Evolutionary conservation across 2,329 filamentous ascomycete species (phyloP).

Genomic region (Magnaporthiopsis rhizophila): DNA sequence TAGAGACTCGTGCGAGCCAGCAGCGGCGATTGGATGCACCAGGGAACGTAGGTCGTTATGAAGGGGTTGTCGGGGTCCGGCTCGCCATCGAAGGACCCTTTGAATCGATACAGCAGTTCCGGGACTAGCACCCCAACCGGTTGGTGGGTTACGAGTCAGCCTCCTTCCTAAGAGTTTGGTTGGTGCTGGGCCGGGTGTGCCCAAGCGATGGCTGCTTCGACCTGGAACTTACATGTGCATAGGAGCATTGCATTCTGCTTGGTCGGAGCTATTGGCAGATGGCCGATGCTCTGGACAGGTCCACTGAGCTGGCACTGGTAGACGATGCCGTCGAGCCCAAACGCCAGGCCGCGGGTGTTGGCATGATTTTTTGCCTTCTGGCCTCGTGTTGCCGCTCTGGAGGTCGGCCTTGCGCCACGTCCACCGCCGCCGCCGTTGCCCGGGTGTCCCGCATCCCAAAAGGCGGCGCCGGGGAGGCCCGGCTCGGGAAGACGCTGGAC

Average conservation of each 20-base stretch:
- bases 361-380: no score
- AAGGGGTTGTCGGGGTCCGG: slow-evolving; percentile 33
- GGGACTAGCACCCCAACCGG: slow-evolving; percentile 24
- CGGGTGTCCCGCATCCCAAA: background rate
- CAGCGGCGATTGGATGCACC: slow-evolving; percentile 35
- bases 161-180: background rate
- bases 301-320: slow-evolving; percentile 13
- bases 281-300: slow-evolving; percentile 12
- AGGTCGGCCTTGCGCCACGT: background rate
- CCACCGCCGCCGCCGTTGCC: background rate
- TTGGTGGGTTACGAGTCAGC: background rate
- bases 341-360: slow-evolving; percentile 4
- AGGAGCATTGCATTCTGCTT: slow-evolving; percentile 16
- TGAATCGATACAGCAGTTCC: slow-evolving; percentile 37
- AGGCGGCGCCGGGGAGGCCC: background rate
- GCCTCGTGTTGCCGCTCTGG: background rate
- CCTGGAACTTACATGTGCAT: slow-evolving; percentile 13
- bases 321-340: slow-evolving; percentile 12
- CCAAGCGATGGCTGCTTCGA: background rate
- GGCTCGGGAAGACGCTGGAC: background rate
- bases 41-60: slow-evolving; percentile 35
- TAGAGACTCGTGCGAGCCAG: slow-evolving; percentile 37
- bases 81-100: slow-evolving; percentile 37
- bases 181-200: background rate
- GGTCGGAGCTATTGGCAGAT: slow-evolving; percentile 13